Conservation (phyloP, 2,329 filamentous ascomycete genomes). For the Botrytis deweyae region DNA sequence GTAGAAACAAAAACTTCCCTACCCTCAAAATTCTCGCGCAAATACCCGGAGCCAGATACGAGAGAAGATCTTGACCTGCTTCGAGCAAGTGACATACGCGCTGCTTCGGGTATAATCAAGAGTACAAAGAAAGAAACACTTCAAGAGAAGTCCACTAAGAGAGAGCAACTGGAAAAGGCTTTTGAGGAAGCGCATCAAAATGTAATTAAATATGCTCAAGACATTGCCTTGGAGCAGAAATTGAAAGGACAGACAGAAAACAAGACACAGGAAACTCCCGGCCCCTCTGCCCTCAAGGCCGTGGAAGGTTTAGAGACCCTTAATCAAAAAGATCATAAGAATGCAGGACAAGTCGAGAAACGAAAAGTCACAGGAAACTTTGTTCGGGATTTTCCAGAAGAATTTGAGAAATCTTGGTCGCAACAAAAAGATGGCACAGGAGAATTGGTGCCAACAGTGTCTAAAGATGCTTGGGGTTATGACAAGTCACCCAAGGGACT, state of each 20-base stretch:
- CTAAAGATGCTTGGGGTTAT: conserved; percentile 18
- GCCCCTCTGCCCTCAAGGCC: background rate
- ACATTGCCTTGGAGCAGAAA: conserved; percentile 20
- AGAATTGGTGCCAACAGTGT: conserved; percentile 26
- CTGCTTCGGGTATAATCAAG: conserved; percentile 29
- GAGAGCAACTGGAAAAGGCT: conserved; percentile 34
- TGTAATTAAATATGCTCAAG: conserved; percentile 12
- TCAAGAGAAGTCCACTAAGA: conserved; percentile 32
- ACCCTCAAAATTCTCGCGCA: background rate
- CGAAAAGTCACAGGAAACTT: conserved; percentile 49
- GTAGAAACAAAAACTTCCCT: background rate
- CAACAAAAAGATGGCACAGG: conserved; percentile 24
- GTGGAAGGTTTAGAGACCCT: background rate
- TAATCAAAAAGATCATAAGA: background rate
- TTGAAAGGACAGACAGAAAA: background rate
- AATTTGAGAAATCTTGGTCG: conserved; percentile 48
- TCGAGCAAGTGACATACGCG: conserved; percentile 34
- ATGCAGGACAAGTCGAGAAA: background rate
- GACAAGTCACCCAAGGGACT: conserved; percentile 19
- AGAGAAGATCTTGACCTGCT: conserved; percentile 30
- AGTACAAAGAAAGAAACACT: conserved; percentile 24
- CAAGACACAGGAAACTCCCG: background rate
- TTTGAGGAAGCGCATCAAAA: conserved; percentile 26
- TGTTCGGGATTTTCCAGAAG: conserved; percentile 53
- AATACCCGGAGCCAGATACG: conserved; percentile 13